phyloP scores from a whole-genome alignment of 2,329 filamentous ascomycete species.

The Colletotrichum chlorophyti region DNA sequence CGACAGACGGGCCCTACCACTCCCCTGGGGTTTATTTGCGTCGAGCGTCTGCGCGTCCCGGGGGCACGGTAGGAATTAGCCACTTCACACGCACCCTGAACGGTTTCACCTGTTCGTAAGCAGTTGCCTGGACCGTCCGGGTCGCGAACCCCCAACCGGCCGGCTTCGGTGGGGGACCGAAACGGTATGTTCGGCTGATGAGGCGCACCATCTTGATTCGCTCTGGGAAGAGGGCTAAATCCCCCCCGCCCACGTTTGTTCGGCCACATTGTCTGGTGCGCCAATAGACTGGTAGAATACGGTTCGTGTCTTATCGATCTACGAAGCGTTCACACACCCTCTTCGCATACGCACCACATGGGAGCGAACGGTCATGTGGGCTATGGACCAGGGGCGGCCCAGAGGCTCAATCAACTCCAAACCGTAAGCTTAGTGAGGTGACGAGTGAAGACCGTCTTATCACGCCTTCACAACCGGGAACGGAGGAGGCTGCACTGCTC shows the following conservation, averaged over 20 bases:
- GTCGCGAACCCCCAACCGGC: conserved; percentile 1
- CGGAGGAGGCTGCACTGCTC: conserved; percentile 3
- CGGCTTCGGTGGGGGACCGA: conserved; percentile 3
- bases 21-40: conserved; percentile 7
- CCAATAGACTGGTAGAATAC: conserved; percentile 12
- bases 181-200: conserved; percentile 4
- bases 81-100: not conserved
- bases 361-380: conserved; percentile 15
- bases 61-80: not conserved
- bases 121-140: not conserved
- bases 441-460: conserved; percentile 10
- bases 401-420: conserved; percentile 8
- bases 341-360: not conserved
- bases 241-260: not conserved
- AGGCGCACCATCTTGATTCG: conserved; percentile 1
- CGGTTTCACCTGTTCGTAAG: conserved; percentile 6
- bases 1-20: too few relatives aligned
- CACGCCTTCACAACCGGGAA: not conserved
- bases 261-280: not conserved
- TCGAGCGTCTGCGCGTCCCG: conserved; percentile 20
- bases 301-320: conserved; percentile 4
- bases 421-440: conserved; percentile 18
- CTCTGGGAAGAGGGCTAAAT: conserved; percentile 13
- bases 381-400: conserved; percentile 2
- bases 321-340: conserved; percentile 16